phyloP scores from a whole-genome alignment of 2,329 filamentous ascomycete genomes.

The Fusarium pseudoanthophilum region DNA sequence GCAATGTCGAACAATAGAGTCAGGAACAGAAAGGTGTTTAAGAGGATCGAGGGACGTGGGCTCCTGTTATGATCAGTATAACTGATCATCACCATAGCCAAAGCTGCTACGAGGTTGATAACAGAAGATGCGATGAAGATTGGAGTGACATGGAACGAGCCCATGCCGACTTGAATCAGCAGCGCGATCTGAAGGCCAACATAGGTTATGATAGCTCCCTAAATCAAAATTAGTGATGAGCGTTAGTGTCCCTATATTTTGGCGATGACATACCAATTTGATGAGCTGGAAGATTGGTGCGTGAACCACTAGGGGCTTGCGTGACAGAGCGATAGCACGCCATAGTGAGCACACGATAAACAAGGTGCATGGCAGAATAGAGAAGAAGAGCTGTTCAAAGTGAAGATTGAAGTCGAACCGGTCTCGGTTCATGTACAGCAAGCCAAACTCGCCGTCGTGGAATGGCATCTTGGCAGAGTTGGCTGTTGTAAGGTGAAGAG shows the following conservation, averaged over 20 bases:
- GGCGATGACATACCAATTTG: background rate
- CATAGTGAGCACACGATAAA: conserved; percentile 51
- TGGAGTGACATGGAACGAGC: background rate
- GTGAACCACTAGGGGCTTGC: conserved; percentile 47
- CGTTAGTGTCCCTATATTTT: background rate
- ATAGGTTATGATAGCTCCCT: background rate
- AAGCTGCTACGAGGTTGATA: conserved; percentile 43
- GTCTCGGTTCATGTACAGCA: conserved; percentile 42
- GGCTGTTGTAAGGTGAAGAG: background rate
- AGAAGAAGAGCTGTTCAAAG: conserved; percentile 59
- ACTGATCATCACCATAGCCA: conserved; percentile 46
- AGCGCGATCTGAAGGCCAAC: background rate
- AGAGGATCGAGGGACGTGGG: conserved; percentile 54
- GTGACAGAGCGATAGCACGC: conserved; percentile 46
- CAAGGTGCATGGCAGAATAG: conserved; percentile 53
- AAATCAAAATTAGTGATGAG: background rate
- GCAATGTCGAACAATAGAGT: conserved; percentile 57
- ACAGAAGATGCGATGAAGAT: conserved; percentile 14
- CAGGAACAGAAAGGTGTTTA: conserved; percentile 54
- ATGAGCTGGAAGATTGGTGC: conserved; percentile 48
- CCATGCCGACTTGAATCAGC: background rate
- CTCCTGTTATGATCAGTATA: conserved; percentile 50
- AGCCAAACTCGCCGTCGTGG: background rate
- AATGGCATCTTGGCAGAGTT: background rate
- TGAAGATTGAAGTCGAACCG: conserved; percentile 62